A percentile compares a stretch with the other conserved stretches of the same genome.
phyloP scores from a whole-genome alignment of 441 rosid genomes.

The Erodium texanum region DNA sequence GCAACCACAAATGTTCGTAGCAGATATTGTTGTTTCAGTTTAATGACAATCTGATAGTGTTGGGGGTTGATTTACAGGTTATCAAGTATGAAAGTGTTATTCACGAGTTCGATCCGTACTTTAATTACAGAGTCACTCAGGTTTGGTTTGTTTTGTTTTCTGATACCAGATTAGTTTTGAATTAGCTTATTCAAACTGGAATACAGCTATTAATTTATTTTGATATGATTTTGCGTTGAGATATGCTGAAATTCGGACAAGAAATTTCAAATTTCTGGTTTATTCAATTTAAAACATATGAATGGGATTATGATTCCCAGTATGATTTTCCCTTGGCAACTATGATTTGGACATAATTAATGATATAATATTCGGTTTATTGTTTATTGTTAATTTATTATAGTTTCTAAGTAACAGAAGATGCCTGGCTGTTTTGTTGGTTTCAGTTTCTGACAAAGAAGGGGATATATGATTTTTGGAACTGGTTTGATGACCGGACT shows the following conservation, averaged over 20 bases:
- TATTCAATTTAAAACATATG: no score
- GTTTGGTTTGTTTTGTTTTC: constrained; percentile 27
- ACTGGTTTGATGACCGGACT: constrained; percentile 98
- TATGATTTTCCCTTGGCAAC: no score
- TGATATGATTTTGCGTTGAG: no score
- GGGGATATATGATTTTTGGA: constrained; percentile 97
- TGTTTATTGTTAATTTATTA: background rate
- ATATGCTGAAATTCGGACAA: no score
- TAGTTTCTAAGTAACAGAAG: background rate
- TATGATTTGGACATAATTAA: no score
- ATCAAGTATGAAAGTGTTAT: constrained; percentile 95
- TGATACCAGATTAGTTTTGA: background rate
- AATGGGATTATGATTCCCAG: no score
- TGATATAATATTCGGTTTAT: no score
- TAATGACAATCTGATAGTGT: background rate
- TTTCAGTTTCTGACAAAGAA: constrained; percentile 88
- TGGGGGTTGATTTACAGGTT: constrained; percentile 49
- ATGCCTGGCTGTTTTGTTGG: constrained; percentile 20
- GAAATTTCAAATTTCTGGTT: no score
- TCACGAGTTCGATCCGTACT: constrained; percentile 98
- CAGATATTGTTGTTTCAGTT: background rate
- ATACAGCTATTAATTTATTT: no score
- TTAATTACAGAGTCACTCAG: constrained; percentile 97
- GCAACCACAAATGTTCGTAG: no score
- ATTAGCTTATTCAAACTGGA: no score